Evolutionary conservation across 495 filamentous ascomycete genomes (phyloP).

Genomic region (Friedmanniomyces endolithicus): DNA sequence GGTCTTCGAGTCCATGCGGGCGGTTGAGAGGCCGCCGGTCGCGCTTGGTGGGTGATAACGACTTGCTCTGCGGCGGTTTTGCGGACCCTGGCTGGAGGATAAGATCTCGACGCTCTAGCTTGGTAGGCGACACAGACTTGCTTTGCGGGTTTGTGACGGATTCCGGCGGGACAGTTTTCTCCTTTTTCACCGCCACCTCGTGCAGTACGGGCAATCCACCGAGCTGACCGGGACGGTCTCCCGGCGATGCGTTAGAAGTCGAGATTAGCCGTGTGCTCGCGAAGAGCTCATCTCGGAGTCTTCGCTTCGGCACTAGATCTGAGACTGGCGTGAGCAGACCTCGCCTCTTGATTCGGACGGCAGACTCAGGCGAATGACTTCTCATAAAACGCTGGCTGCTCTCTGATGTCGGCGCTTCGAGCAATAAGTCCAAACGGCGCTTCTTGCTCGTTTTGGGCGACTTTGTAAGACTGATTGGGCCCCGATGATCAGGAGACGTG

Average conservation of each 20-base stretch:
- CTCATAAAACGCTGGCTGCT: not conserved
- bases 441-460: not conserved
- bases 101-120: not conserved
- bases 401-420: not conserved
- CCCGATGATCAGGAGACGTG: not conserved
- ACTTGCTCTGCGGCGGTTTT: not conserved
- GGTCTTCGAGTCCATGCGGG: slow-evolving; percentile 4
- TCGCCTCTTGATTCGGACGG: not conserved
- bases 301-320: not conserved
- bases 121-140: not conserved
- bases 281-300: not conserved
- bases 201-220: too few relatives aligned
- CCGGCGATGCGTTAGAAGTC: not conserved
- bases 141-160: not conserved
- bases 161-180: not conserved
- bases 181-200: not conserved
- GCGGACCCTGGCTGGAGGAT: not conserved
- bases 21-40: not conserved
- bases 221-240: not conserved
- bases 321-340: not conserved
- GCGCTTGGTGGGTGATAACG: not conserved
- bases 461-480: not conserved
- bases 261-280: not conserved
- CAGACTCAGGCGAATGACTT: not conserved
- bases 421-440: not conserved